Conservation (phyloP, 2,329 filamentous ascomycete genomes). For the Monosporascus ibericus region DNA sequence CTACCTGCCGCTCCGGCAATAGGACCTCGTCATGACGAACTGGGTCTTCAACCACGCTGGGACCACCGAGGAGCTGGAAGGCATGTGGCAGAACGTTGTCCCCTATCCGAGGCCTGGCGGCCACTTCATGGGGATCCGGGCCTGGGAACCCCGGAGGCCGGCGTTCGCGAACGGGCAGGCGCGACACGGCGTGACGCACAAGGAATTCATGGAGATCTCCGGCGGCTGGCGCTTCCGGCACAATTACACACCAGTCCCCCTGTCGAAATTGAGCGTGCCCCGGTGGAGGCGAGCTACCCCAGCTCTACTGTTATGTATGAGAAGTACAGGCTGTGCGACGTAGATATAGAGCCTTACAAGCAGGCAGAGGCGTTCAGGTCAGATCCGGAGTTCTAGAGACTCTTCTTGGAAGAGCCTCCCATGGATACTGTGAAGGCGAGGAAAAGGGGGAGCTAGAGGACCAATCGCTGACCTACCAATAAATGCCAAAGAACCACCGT, state of each 20-base stretch:
- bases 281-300: constrained; percentile 14
- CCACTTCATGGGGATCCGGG: constrained; percentile 19
- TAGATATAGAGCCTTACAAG: constrained; percentile 15
- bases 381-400: constrained; percentile 17
- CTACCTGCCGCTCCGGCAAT: constrained; percentile 13
- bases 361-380: constrained; percentile 12
- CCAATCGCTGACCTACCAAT: too few relatives aligned
- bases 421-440: constrained; percentile 13
- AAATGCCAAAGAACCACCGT: too few relatives aligned
- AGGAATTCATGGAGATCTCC: constrained; percentile 11
- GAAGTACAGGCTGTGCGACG: constrained; percentile 15
- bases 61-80: constrained; percentile 15
- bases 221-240: constrained; percentile 15
- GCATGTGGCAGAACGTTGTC: constrained; percentile 23
- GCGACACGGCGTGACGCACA: constrained; percentile 8
- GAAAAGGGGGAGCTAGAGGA: constrained; percentile 3
- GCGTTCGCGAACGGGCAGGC: constrained; percentile 5
- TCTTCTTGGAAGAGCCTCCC: constrained; percentile 15
- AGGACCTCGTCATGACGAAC: constrained; percentile 29
- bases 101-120: constrained; percentile 21
- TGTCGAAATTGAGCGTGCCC: constrained; percentile 13
- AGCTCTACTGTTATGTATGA: constrained; percentile 16
- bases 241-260: constrained; percentile 2
- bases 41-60: constrained; percentile 26
- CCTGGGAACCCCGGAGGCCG: constrained; percentile 7